Percentiles rank a stretch among this genome's conserved stretches.
phyloP scores from a whole-genome alignment of 208 protist species.

The Porcisia hertigi region DNA sequence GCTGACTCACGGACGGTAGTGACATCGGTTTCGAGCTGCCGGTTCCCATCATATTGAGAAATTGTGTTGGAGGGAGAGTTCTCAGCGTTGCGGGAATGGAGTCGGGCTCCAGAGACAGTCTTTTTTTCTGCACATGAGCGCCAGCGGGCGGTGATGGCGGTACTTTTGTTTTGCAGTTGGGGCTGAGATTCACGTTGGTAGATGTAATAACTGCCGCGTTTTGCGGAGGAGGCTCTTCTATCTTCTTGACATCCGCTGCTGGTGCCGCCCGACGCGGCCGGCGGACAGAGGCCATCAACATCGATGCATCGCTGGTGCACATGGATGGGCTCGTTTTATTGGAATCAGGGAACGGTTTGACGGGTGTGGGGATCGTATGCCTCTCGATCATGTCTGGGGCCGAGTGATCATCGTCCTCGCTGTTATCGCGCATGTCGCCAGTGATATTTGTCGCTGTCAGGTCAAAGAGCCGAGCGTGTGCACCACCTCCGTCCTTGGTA shows the following conservation, averaged over 20 bases:
- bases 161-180: not conserved
- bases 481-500: not conserved
- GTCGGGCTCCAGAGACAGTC: not conserved
- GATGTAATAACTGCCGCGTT: not conserved
- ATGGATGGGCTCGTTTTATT: not conserved
- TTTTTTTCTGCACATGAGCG: too few species aligned
- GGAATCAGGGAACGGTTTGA: not conserved
- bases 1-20: not conserved
- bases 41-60: not conserved
- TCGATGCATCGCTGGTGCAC: not conserved
- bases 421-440: not conserved
- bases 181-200: too few species aligned
- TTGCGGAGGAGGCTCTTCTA: too few species aligned
- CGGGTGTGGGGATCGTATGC: not conserved
- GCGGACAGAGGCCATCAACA: constrained; percentile 19
- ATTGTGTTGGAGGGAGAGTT: too few species aligned
- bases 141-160: not conserved
- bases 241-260: not conserved
- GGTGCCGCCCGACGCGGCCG: constrained; percentile 6
- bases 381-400: not conserved
- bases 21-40: not conserved
- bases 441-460: constrained; percentile 6
- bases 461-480: not conserved
- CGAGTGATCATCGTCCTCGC: not conserved
- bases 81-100: not conserved